A percentile compares a stretch with the other conserved stretches of the same genome.
Conservation (phyloP, 768 basidiomycete species). For the Tubosaeta brunneosetosa region DNA sequence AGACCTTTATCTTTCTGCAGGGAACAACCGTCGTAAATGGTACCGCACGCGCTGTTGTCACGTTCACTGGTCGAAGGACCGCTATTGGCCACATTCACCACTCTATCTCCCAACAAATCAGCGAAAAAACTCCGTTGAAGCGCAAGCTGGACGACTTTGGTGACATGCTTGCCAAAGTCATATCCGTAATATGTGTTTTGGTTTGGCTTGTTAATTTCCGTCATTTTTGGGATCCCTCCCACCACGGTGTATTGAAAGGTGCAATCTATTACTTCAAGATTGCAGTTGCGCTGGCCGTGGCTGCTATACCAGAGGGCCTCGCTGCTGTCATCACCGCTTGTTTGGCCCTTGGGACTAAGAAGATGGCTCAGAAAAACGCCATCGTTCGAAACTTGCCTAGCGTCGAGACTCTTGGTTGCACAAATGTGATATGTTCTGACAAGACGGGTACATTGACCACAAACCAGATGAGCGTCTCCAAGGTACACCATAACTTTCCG, state of each 20-base stretch:
- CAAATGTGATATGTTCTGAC: slow-evolving; percentile 98
- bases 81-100: slow-evolving; percentile 98
- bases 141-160: slow-evolving; percentile 98
- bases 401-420: slow-evolving; percentile 96
- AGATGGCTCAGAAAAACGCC: slow-evolving; percentile 98
- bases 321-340: slow-evolving; percentile 98
- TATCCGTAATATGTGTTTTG: slow-evolving; percentile 92
- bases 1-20: slow-evolving; percentile 34
- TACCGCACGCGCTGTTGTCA: slow-evolving; percentile 80
- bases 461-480: slow-evolving; percentile 95
- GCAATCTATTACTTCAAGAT: slow-evolving; percentile 99
- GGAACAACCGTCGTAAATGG: slow-evolving; percentile 97
- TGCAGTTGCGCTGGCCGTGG: slow-evolving; percentile 97
- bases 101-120: slow-evolving; percentile 89
- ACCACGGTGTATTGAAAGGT: slow-evolving; percentile 86
- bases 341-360: slow-evolving; percentile 93
- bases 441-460: slow-evolving; percentile 97
- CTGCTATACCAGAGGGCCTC: slow-evolving; percentile 97
- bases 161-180: slow-evolving; percentile 96
- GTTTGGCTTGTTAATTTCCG: slow-evolving; percentile 98
- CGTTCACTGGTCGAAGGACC: slow-evolving; percentile 79
- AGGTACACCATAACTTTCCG: slow-evolving; percentile 36
- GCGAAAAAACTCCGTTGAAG: slow-evolving; percentile 95
- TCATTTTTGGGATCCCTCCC: slow-evolving; percentile 94
- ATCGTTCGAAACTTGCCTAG: slow-evolving; percentile 95